phyloP scores from a whole-genome alignment of 768 basidiomycete genomes.

The Amanita pseudoporphyria region DNA sequence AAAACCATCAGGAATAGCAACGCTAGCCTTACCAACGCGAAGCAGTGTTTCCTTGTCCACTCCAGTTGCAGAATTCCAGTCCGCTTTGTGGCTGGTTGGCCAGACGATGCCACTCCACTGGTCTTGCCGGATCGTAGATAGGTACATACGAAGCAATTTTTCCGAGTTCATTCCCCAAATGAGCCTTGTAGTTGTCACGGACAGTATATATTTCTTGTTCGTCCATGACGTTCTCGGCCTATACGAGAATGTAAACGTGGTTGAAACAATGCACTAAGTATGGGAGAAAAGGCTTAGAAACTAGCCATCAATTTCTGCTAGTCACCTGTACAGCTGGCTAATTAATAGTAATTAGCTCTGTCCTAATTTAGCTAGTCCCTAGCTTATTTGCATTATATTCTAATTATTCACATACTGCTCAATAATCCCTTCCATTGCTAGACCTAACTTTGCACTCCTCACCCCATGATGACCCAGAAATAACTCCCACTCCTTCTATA shows the following conservation, averaged over 20 bases:
- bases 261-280: conserved; percentile 19
- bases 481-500: too few relatives aligned
- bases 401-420: too few relatives aligned
- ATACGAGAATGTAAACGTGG: not conserved
- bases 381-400: too few relatives aligned
- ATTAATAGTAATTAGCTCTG: too few relatives aligned
- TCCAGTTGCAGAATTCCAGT: conserved; percentile 57
- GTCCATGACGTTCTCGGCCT: conserved; percentile 39
- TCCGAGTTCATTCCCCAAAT: conserved; percentile 55
- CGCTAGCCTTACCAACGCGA: conserved; percentile 59
- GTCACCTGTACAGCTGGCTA: too few relatives aligned
- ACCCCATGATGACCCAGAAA: too few relatives aligned
- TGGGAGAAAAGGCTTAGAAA: not conserved
- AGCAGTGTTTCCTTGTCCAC: conserved; percentile 39
- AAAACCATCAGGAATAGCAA: conserved; percentile 47
- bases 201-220: conserved; percentile 37
- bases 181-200: conserved; percentile 47
- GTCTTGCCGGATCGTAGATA: conserved; percentile 45
- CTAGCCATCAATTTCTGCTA: conserved; percentile 66
- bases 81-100: conserved; percentile 50
- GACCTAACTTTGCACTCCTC: too few relatives aligned
- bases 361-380: too few relatives aligned
- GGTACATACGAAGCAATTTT: conserved; percentile 39
- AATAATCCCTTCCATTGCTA: too few relatives aligned
- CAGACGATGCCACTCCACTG: conserved; percentile 64